Conservation (phyloP, 208 protist species). For the Trichomonas vaginalis region DNA sequence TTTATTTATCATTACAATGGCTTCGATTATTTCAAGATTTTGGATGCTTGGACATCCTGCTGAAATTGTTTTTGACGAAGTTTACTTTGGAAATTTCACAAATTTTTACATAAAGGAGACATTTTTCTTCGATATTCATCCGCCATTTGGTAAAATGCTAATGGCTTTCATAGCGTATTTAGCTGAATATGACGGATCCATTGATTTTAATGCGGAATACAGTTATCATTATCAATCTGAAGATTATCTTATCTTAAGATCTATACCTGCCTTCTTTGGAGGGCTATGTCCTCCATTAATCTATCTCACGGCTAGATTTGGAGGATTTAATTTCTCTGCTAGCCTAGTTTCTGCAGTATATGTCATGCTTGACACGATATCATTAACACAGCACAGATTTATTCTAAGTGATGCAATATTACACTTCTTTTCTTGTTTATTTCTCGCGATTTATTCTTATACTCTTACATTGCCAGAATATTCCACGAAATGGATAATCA, state of each 20-base stretch:
- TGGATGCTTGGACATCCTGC: background rate
- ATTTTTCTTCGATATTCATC: slow-evolving; percentile 26
- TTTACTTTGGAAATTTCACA: slow-evolving; percentile 22
- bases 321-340: background rate
- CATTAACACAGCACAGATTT: background rate
- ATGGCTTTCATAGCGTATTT: background rate
- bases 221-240: background rate
- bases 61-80: slow-evolving; percentile 20
- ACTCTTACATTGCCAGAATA: background rate
- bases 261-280: background rate
- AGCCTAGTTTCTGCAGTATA: background rate
- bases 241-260: background rate
- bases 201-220: background rate
- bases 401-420: background rate
- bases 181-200: background rate
- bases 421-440: background rate
- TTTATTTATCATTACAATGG: background rate
- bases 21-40: background rate
- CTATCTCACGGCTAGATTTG: background rate
- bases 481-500: background rate
- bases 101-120: slow-evolving; percentile 12
- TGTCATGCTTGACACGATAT: background rate
- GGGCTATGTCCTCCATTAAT: background rate
- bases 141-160: slow-evolving; percentile 21
- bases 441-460: background rate